Evolutionary conservation across 1,284 basidiomycete species (phyloP).

Genomic region (Apiotrichum sp.): DNA sequence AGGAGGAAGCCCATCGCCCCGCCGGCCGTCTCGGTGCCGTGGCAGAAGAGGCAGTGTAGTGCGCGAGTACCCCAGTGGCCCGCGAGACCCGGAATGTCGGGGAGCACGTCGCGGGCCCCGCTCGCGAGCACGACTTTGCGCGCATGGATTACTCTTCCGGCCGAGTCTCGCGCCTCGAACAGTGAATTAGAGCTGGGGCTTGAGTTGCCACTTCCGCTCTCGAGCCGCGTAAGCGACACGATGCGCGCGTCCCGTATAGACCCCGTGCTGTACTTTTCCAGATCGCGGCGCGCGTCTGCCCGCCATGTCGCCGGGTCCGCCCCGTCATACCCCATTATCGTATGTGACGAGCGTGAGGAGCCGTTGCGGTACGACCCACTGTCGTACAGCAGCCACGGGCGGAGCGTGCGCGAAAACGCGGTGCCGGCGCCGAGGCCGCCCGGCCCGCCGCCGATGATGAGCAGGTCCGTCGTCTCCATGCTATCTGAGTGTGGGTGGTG

Average conservation of each 20-base stretch:
- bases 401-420: slow-evolving; percentile 21
- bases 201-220: background rate
- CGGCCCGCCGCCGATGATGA: slow-evolving; percentile 33
- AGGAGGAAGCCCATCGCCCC: slow-evolving; percentile 27
- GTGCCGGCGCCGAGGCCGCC: slow-evolving; percentile 27
- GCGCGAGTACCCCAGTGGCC: slow-evolving; percentile 27
- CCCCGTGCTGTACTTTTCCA: background rate
- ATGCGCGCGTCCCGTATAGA: slow-evolving; percentile 16
- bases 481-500: background rate
- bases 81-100: slow-evolving; percentile 26
- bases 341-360: slow-evolving; percentile 13
- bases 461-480: slow-evolving; percentile 15
- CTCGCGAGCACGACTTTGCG: slow-evolving; percentile 31
- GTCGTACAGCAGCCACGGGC: slow-evolving; percentile 26
- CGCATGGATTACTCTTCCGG: slow-evolving; percentile 13
- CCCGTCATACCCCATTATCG: slow-evolving; percentile 22
- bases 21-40: slow-evolving; percentile 30
- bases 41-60: slow-evolving; percentile 35
- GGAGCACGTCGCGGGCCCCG: slow-evolving; percentile 26
- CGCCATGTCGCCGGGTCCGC: slow-evolving; percentile 12
- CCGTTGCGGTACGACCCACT: slow-evolving; percentile 27
- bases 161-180: slow-evolving; percentile 21
- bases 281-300: slow-evolving; percentile 5
- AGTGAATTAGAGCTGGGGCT: background rate
- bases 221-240: slow-evolving; percentile 1